Base-by-base conservation (phyloP, 805 yeast genomes). In the Kregervanrija pseudodelftensis region DNA sequence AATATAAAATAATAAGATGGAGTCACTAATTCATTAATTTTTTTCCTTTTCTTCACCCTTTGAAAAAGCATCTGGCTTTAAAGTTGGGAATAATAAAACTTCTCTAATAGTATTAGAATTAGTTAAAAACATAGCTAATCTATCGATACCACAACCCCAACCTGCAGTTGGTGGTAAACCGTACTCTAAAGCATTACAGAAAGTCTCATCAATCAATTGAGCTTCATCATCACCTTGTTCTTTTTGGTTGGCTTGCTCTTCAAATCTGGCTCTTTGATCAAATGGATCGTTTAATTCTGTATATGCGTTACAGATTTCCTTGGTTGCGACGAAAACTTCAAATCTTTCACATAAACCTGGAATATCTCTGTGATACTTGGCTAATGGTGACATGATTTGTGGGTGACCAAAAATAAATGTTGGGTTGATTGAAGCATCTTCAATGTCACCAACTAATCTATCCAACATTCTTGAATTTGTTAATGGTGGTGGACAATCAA, bases 151-250 rank as follows among this genome's bases (percentile, higher is more conserved):
- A 72, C 95, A 84, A 59, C 99, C 99, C 98, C 98, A 91, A 57
- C 99, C 99, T 68, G 95, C 98, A 58, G 98, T 93, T 60, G 99
- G 99, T 49, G 99, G 99, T 61, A 91, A 78, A 70, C 98, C 99
- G 68, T 88, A 91, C 74, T 91, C 99, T 61, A 91, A 79, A 55
- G 99, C 97, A 60, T 90, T 86, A 76, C 95, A 85, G 90, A 91
- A 91, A 53, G 86, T 84, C 74, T 91, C 99, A 67, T 91, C 99
- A 53, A 93, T 77, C 68, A 89, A 64, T 75, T 91, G 98, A 50
- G 96, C 99, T 74, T 93, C 99, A 63, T 91, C 99, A 64, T 91
- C 99, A 76, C 99, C 99, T 70, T 88, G 96, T 55, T 74, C 98
- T 76, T 91, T 91, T 77, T 93, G 99, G 70, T 86, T 82, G 40